phyloP scores from a whole-genome alignment of 2,329 filamentous ascomycete species.

The Alternaria alternata region DNA sequence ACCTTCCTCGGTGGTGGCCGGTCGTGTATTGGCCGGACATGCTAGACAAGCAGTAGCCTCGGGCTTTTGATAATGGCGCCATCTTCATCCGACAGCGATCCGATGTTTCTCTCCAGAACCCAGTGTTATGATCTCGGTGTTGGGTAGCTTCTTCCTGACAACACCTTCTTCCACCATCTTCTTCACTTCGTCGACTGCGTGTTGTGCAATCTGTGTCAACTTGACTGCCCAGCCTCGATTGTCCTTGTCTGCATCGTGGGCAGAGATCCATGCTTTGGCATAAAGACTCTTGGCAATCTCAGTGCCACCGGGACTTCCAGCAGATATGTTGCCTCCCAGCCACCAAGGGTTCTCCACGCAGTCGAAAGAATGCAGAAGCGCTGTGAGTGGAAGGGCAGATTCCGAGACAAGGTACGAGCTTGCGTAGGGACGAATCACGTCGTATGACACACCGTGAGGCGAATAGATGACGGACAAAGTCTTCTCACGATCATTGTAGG shows the following conservation, averaged over 20 bases:
- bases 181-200: constrained; percentile 39
- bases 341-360: constrained; percentile 67
- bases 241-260: constrained; percentile 68
- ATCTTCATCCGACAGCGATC: constrained; percentile 27
- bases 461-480: constrained; percentile 70
- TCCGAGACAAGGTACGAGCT: constrained; percentile 64
- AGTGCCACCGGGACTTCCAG: constrained; percentile 65
- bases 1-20: background rate
- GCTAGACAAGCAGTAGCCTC: background rate
- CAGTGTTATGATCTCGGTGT: constrained; percentile 32
- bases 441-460: constrained; percentile 68
- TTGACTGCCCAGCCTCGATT: constrained; percentile 62
- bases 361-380: constrained; percentile 71
- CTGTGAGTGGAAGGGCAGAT: constrained; percentile 68
- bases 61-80: background rate
- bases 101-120: constrained; percentile 31
- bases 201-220: constrained; percentile 58
- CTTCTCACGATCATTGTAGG: constrained; percentile 47
- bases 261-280: constrained; percentile 67
- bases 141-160: constrained; percentile 15
- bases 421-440: constrained; percentile 63
- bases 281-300: constrained; percentile 64
- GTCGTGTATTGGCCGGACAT: background rate
- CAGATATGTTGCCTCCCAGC: constrained; percentile 66
- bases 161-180: constrained; percentile 35